Conservation (phyloP, 208 protist species). For the Blechomonas ayalai region DNA sequence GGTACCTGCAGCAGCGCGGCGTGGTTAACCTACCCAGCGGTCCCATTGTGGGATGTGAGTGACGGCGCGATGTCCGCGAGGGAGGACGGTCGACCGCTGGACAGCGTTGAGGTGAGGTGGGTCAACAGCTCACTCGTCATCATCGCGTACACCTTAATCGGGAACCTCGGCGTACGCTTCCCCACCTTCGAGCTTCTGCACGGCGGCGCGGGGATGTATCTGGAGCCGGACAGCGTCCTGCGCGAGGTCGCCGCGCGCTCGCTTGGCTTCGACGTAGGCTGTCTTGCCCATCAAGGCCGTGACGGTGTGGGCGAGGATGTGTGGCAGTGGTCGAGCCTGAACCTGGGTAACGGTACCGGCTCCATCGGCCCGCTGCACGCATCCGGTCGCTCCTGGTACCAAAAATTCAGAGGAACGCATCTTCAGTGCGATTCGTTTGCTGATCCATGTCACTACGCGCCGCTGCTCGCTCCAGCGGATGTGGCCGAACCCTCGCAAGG, state of each 20-base stretch:
- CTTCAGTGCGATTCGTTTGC: conserved; percentile 65
- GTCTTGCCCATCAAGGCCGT: conserved; percentile 47
- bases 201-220: conserved; percentile 25
- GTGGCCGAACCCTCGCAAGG: conserved; percentile 10
- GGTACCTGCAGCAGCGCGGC: conserved; percentile 63
- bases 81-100: conserved; percentile 43
- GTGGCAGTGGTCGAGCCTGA: conserved; percentile 51
- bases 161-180: conserved; percentile 76
- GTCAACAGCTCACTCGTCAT: conserved; percentile 58
- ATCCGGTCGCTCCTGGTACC: conserved; percentile 63
- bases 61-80: conserved; percentile 32
- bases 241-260: conserved; percentile 26
- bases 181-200: conserved; percentile 70
- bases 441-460: conserved; percentile 66
- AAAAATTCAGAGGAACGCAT: conserved; percentile 87
- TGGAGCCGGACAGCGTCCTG: conserved; percentile 49
- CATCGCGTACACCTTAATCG: conserved; percentile 56
- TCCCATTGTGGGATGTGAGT: conserved; percentile 59
- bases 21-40: conserved; percentile 59
- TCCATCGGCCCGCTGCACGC: conserved; percentile 49
- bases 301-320: conserved; percentile 61
- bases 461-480: conserved; percentile 64
- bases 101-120: conserved; percentile 54
- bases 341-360: conserved; percentile 32
- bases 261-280: conserved; percentile 56